Evolutionary conservation across 257 asterid species (phyloP).

Genomic region (Forsythia viridissima): DNA sequence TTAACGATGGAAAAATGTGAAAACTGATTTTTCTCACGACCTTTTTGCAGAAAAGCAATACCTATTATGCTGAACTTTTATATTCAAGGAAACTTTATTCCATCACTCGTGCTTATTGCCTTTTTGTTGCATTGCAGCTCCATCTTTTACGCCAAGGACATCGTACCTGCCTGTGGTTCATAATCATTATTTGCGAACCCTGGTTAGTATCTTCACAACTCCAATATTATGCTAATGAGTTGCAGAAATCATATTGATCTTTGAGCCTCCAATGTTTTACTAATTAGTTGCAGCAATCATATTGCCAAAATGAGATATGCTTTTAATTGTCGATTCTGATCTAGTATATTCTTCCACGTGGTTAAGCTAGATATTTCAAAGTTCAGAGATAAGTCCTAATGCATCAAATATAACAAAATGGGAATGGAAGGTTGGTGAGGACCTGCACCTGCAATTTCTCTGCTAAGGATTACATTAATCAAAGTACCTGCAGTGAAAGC

Average conservation of each 20-base stretch:
- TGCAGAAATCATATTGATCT: slow-evolving; percentile 15
- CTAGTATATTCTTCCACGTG: background rate
- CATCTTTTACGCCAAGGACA: slow-evolving; percentile 35
- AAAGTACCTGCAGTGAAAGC: slow-evolving; percentile 1
- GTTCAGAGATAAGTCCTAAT: slow-evolving; percentile 1
- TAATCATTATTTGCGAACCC: slow-evolving; percentile 26
- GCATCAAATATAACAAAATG: background rate
- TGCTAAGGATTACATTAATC: background rate
- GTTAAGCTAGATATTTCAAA: slow-evolving; percentile 5
- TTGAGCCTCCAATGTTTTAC: background rate
- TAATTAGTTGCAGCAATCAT: slow-evolving; percentile 15
- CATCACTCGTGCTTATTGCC: background rate
- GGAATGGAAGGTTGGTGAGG: slow-evolving; percentile 13
- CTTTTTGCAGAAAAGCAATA: background rate
- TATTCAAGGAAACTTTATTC: slow-evolving; percentile 8
- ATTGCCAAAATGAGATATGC: background rate
- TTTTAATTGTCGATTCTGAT: background rate
- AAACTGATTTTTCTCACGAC: background rate
- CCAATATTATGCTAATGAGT: background rate
- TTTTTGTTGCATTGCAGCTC: slow-evolving; percentile 39
- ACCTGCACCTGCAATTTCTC: slow-evolving; percentile 2
- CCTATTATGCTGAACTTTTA: background rate
- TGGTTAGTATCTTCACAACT: slow-evolving; percentile 36
- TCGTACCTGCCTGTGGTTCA: slow-evolving; percentile 30
- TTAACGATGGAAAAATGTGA: background rate